A percentile compares a stretch with the other conserved stretches of the same genome.
phyloP scores from a whole-genome alignment of 257 asterid genomes.

The Primulina eburnea region DNA sequence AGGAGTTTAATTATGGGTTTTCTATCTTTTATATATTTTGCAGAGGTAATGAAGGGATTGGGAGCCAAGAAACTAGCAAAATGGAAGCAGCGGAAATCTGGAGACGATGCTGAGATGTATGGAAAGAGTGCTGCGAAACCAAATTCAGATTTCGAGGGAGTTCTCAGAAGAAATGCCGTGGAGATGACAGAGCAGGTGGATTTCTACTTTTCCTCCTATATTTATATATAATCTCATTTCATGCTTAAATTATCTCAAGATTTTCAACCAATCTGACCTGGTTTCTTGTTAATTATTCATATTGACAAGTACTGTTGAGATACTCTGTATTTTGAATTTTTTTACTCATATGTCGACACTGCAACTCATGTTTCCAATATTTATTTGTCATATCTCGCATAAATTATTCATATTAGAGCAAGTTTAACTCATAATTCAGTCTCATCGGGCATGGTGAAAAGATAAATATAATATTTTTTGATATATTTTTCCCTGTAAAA shows the following conservation, averaged over 20 bases:
- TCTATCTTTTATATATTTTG: slow-evolving; percentile 3
- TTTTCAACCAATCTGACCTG: too few relatives aligned
- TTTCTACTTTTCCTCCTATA: not conserved
- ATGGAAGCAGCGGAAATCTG: slow-evolving; percentile 21
- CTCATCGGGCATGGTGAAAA: too few relatives aligned
- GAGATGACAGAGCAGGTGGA: slow-evolving; percentile 48
- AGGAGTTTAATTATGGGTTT: not conserved
- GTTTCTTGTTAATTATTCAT: too few relatives aligned
- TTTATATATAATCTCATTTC: not conserved
- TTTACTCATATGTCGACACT: too few relatives aligned
- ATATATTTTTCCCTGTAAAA: not conserved
- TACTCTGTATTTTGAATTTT: not conserved
- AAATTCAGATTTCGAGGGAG: slow-evolving; percentile 45
- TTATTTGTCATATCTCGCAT: not conserved
- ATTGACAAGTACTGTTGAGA: not conserved
- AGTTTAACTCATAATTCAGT: too few relatives aligned
- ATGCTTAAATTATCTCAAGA: too few relatives aligned
- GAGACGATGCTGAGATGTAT: slow-evolving; percentile 1
- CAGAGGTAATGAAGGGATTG: slow-evolving; percentile 74
- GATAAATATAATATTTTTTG: too few relatives aligned
- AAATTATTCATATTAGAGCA: too few relatives aligned
- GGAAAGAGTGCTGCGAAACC: slow-evolving; percentile 27
- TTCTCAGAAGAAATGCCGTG: slow-evolving; percentile 37
- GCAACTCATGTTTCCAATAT: too few relatives aligned
- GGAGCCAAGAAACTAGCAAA: slow-evolving; percentile 61